These are phyloP conservation scores for Talaromyces thailandensis DNA, from an alignment of 495 filamentous ascomycete species.

Conservation along the genomic window DNA sequence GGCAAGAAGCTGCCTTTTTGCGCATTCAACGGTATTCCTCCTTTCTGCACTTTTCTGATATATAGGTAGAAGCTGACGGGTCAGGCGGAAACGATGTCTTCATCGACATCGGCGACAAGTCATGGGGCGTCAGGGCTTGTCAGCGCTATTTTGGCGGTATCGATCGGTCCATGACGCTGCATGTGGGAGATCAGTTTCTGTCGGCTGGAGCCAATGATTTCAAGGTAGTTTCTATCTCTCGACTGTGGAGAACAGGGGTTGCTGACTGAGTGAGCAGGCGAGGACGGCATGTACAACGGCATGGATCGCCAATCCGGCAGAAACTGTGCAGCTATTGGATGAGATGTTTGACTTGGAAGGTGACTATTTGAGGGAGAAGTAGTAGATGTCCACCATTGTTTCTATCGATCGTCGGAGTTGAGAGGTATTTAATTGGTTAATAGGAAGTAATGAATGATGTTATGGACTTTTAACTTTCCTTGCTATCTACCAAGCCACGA, in stretches of 20 bases:
- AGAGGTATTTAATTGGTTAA: not conserved
- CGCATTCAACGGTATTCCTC: slow-evolving; percentile 72
- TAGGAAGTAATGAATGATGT: not conserved
- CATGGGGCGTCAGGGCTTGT: slow-evolving; percentile 83
- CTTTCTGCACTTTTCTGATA: not conserved
- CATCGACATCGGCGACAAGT: slow-evolving; percentile 97
- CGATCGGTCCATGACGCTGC: slow-evolving; percentile 56
- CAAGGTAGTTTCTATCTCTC: slow-evolving; percentile 43
- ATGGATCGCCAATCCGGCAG: slow-evolving; percentile 88
- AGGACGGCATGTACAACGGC: slow-evolving; percentile 57
- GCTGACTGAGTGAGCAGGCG: slow-evolving; percentile 26
- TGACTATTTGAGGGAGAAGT: not conserved
- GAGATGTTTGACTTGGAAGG: slow-evolving; percentile 48
- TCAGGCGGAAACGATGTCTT: slow-evolving; percentile 87
- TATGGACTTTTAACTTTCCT: too few relatives aligned
- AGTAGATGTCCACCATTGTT: not conserved
- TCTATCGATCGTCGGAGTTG: not conserved
- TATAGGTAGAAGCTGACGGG: not conserved
- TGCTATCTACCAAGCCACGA: too few relatives aligned
- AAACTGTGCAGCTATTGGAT: slow-evolving; percentile 82
- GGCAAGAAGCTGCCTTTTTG: slow-evolving; percentile 78
- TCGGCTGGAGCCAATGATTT: slow-evolving; percentile 96
- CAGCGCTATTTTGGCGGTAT: slow-evolving; percentile 85
- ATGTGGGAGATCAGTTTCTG: slow-evolving; percentile 94
- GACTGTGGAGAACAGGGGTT: not conserved